Evolutionary conservation across 345 rosid genomes (phyloP).

Genomic region (Limnanthes douglasii): DNA sequence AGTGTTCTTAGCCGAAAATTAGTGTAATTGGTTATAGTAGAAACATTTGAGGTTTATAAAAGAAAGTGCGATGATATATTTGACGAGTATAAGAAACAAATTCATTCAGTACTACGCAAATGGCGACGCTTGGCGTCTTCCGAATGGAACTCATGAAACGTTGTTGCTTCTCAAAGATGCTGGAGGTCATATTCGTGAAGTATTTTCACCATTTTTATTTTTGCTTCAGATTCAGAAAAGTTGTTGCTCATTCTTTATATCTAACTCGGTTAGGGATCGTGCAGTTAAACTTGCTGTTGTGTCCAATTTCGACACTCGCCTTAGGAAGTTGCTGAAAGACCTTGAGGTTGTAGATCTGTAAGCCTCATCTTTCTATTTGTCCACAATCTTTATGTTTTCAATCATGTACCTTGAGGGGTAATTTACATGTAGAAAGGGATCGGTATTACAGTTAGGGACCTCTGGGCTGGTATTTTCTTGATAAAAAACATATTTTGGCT

Average conservation of each 20-base stretch:
- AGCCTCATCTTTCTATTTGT: slow-evolving; percentile 13
- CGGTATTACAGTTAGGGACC: too few species aligned
- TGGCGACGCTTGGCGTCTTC: slow-evolving; percentile 82
- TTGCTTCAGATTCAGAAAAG: slow-evolving; percentile 6
- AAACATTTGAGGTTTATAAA: not conserved
- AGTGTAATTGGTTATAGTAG: not conserved
- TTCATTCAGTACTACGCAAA: slow-evolving; percentile 54
- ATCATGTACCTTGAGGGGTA: not conserved
- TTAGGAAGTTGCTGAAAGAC: slow-evolving; percentile 75
- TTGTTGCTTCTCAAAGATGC: slow-evolving; percentile 49
- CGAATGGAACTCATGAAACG: slow-evolving; percentile 57
- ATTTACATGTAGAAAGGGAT: not conserved
- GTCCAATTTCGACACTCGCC: slow-evolving; percentile 71
- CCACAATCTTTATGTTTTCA: not conserved
- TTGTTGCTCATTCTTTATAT: slow-evolving; percentile 9
- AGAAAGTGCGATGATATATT: not conserved
- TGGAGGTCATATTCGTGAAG: slow-evolving; percentile 76
- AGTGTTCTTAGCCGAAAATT: too few species aligned
- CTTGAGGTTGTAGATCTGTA: slow-evolving; percentile 62
- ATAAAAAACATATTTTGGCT: not conserved
- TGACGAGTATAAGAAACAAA: too few species aligned
- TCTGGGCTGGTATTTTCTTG: not conserved
- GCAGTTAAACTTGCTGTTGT: slow-evolving; percentile 88
- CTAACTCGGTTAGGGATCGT: slow-evolving; percentile 9
- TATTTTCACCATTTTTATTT: slow-evolving; percentile 10